Evolutionary conservation across 306 rosid genomes (phyloP), one percentile per base, ranked within the genome.

Genomic region (Fagus crenata): DNA sequence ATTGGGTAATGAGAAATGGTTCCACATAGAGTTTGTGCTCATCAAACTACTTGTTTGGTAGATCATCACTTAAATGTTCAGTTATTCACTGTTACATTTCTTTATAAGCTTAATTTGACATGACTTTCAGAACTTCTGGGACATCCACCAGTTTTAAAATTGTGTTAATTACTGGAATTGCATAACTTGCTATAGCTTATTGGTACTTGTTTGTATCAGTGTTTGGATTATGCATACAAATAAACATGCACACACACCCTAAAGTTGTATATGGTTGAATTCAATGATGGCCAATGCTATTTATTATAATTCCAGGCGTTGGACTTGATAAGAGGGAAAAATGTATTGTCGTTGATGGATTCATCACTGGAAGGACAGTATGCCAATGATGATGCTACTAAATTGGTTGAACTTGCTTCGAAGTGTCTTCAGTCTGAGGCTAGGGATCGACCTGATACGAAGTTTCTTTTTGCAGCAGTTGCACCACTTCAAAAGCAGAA

Each of bases 361-460:
- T 94, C 98, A 18, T 94, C 98, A 59, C 82, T 94, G 68, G 97
- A 94, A 83, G 98, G 98, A 78, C 95, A 94, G 81, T 94, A 92
- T 67, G 89, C 81, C 39, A 86, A 92, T 53, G 96, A 90, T 74
- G 98, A 94, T 83, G 98, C 98, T 31, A 89, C 95, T 41, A 87
- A 88, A 76, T 84, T 92, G 91, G 93, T 94, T 81, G 97, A 94
- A 79, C 93, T 94, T 60, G 95, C 98, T 60, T 94, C 98, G 11
- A 92, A 89, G 81, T 94, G 97, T 86, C 97, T 94, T 70, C 96
- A 92, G 83, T 86, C 85, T 64, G 98, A 92, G 90, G 93, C 97
- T 54, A 92, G 95, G 85, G 98, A 94, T 46, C 86, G 97, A 17
- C 97, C 97, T 22, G 96, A 94, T 78, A 74, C 85, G 15, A 89